Base-by-base conservation (phyloP, 768 basidiomycete species). In the Agrocybe pediades region DNA sequence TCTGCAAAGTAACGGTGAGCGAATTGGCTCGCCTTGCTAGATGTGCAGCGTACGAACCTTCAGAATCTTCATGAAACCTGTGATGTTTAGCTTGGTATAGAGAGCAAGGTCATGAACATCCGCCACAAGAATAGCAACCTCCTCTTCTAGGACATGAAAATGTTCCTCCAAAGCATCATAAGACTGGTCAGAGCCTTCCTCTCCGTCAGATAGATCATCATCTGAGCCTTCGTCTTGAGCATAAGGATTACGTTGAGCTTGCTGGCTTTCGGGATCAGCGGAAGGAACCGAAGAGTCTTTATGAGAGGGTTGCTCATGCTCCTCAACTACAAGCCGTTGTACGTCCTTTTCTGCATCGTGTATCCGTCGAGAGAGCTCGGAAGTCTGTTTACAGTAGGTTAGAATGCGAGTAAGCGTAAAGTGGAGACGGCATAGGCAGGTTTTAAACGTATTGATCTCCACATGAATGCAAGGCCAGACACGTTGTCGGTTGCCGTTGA, bases 31-130 rank as follows among this genome's bases (percentile, higher is more conserved):
- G 21, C 43, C 26, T 51, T 2, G 21, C 43, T 11, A 9, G 20
- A 30, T 33, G 20, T 19, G 21, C 3, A 41, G 23, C 5, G 29
- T 39, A 69, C 70, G 43, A 55, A 88, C 90, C 82, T 98, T 98
- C 56, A 98, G 77, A 56, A 98, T 98, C 74, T 99, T 99, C 80
- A 98, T 90, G 69, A 99, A 99, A 9, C 97, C 97, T 1, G 97
- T 98, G 64, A 98, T 95, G 68, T 98, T 98, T 50, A 98, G 83
- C 68, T 98, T 98, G 2, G 96, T 95, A 68, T 95, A 82, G 25
- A 98, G 76, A 1, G 95, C 94, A 36, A 95, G 79, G 68, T 94
- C 92, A 61, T 95, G 92, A 9, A 92, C 90, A 59, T 92, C 90
- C 0, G 96, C 96, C 16, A 99, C 96, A 41, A 99, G 83, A 39